Conservation (phyloP, 345 rosid genomes). For the Sisymbrium altissimum region DNA sequence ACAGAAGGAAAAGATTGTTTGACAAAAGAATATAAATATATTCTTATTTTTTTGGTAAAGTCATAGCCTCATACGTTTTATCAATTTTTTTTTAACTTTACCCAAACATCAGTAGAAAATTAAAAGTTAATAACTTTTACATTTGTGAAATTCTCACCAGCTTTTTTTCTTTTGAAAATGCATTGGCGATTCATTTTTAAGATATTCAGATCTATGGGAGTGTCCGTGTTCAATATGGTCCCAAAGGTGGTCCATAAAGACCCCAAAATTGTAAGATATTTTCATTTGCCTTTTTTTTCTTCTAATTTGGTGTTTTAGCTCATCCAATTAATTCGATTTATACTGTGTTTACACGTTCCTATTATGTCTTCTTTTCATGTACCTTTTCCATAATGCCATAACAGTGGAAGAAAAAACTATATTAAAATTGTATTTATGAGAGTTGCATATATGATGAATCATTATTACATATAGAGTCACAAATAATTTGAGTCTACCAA, state of each 20-base stretch:
- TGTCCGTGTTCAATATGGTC: constrained; percentile 9
- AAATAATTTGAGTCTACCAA: not conserved
- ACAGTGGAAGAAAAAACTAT: not conserved
- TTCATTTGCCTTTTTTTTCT: not conserved
- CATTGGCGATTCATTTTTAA: not conserved
- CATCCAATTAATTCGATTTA: not conserved
- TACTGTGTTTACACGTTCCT: not conserved
- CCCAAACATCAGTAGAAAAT: not conserved
- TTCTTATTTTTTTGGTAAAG: not conserved
- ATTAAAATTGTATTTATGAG: not conserved
- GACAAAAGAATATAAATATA: not conserved
- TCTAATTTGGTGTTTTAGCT: not conserved
- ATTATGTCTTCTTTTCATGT: not conserved
- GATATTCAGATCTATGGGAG: constrained; percentile 9
- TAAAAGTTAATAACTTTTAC: not conserved
- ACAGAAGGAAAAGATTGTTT: not conserved
- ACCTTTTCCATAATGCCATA: not conserved
- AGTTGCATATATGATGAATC: not conserved
- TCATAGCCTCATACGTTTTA: no score
- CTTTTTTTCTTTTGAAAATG: not conserved
- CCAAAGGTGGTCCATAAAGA: not conserved
- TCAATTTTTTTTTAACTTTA: not conserved
- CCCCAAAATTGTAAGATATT: not conserved
- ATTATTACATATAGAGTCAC: not conserved
- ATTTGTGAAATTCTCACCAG: not conserved